Conservation (phyloP, 1,139 yeast species). For the Protomyces inundatus region DNA sequence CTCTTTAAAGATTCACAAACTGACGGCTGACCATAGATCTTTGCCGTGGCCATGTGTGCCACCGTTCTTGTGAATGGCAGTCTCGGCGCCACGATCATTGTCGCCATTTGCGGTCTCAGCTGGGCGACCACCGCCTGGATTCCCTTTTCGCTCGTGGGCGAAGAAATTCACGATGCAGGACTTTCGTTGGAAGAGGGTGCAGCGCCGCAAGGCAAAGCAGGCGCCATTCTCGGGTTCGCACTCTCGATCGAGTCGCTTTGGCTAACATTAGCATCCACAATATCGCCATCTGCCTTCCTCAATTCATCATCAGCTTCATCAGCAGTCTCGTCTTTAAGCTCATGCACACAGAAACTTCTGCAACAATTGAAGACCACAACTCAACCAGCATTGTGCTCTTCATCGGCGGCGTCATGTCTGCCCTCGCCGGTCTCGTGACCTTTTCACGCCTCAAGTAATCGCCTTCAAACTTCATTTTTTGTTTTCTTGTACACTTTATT, state of each 20-base stretch:
- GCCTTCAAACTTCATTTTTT: not conserved
- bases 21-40: constrained; percentile 38
- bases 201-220: constrained; percentile 17
- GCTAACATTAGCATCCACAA: constrained; percentile 38
- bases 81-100: constrained; percentile 37
- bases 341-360: constrained; percentile 30
- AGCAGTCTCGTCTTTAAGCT: constrained; percentile 40
- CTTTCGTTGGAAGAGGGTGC: constrained; percentile 11
- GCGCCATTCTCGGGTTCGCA: constrained; percentile 33
- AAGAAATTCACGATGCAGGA: constrained; percentile 35
- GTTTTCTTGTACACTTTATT: not conserved
- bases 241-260: constrained; percentile 40
- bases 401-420: not conserved
- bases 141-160: constrained; percentile 43
- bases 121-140: constrained; percentile 46
- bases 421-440: not conserved
- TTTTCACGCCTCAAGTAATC: not conserved
- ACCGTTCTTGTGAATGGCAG: constrained; percentile 37
- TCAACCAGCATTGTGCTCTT: not conserved
- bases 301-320: constrained; percentile 42
- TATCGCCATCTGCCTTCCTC: constrained; percentile 43
- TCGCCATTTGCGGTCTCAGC: constrained; percentile 41
- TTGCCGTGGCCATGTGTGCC: constrained; percentile 38
- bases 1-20: constrained; percentile 30
- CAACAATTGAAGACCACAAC: not conserved